A percentile compares a stretch with the other conserved stretches of the same genome.
phyloP scores from a whole-genome alignment of 2,329 filamentous ascomycete genomes.

The Tolypocladium pustulatum region DNA sequence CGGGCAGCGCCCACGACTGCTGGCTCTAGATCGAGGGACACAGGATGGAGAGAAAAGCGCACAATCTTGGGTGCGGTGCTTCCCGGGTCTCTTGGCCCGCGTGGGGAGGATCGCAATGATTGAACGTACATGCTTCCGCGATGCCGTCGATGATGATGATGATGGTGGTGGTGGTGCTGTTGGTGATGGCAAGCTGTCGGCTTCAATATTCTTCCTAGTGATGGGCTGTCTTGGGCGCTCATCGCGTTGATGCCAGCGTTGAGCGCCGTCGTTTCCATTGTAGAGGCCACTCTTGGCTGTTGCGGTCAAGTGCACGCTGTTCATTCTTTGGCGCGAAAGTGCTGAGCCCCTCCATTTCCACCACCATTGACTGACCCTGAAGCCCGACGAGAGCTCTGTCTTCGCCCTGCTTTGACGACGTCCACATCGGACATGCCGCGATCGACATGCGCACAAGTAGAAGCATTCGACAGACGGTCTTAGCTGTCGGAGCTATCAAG shows the following conservation, averaged over 20 bases:
- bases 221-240: no score
- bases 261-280: not conserved
- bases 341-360: not conserved
- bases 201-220: not conserved
- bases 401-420: not conserved
- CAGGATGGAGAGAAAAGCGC: slow-evolving; percentile 43
- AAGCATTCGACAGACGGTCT: not conserved
- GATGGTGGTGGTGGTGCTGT: not conserved
- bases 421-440: not conserved
- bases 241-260: no score
- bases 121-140: slow-evolving; percentile 36
- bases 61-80: slow-evolving; percentile 52
- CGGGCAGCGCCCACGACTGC: slow-evolving; percentile 35
- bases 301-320: not conserved
- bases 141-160: not conserved
- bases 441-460: not conserved
- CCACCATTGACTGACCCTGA: not conserved
- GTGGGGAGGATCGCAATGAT: slow-evolving; percentile 51
- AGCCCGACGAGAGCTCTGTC: not conserved
- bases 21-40: slow-evolving; percentile 29
- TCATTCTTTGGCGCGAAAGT: not conserved
- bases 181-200: not conserved
- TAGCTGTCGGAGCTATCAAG: no score
- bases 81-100: slow-evolving; percentile 29
- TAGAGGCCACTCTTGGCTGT: not conserved